Conservation (phyloP, 2,329 filamentous ascomycete genomes). For the Tolypocladium amazonense region DNA sequence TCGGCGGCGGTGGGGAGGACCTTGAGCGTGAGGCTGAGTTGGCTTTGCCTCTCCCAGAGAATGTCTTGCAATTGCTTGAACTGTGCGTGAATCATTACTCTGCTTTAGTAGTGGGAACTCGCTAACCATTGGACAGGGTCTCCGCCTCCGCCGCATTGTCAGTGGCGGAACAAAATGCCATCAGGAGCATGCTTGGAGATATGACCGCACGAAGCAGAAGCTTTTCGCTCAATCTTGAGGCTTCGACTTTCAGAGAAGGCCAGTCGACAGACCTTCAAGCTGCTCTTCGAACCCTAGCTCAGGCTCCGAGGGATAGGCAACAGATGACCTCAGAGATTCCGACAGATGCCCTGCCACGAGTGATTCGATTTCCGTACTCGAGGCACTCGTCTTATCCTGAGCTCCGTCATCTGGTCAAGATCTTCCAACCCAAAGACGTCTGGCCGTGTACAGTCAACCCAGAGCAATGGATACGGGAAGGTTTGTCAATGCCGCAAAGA, state of each 20-base stretch:
- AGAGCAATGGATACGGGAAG: constrained; percentile 47
- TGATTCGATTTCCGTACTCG: constrained; percentile 68
- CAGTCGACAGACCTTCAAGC: constrained; percentile 6
- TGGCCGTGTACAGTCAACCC: constrained; percentile 71
- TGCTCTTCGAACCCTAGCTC: background rate
- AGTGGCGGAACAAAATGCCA: constrained; percentile 1
- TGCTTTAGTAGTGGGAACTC: background rate
- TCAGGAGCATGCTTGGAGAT: constrained; percentile 7
- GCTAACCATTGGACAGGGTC: constrained; percentile 8
- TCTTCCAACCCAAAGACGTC: constrained; percentile 64
- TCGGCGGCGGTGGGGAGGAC: constrained; percentile 72
- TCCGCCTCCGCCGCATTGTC: constrained; percentile 4
- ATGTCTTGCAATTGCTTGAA: constrained; percentile 37
- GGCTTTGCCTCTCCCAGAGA: constrained; percentile 42
- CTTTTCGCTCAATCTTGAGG: constrained; percentile 14
- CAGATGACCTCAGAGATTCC: background rate
- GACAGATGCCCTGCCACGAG: constrained; percentile 20
- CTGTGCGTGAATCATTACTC: constrained; percentile 12
- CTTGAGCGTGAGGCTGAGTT: constrained; percentile 58
- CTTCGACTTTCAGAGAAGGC: constrained; percentile 7
- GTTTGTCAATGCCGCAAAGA: constrained; percentile 5
- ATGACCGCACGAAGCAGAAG: constrained; percentile 12
- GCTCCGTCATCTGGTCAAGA: constrained; percentile 56
- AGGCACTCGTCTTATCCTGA: constrained; percentile 82
- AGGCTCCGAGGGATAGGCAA: background rate